These are phyloP conservation scores for Arthrinium phaeospermum DNA, from an alignment of 2,329 filamentous ascomycete species.

Conservation along the genomic window DNA sequence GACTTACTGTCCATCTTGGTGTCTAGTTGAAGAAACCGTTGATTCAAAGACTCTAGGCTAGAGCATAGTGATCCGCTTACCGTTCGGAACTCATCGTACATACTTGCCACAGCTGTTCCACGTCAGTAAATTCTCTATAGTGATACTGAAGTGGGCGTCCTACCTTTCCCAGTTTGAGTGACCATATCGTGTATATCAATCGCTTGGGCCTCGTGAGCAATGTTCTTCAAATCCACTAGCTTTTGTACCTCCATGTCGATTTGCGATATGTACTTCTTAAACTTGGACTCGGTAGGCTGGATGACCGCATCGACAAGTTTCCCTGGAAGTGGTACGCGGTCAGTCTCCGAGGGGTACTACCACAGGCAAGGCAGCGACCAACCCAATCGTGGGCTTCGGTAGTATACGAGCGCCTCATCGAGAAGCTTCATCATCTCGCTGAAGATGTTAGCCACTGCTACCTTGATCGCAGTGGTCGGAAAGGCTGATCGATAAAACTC, in stretches of 20 bases:
- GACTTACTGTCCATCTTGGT: background rate
- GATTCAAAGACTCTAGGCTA: background rate
- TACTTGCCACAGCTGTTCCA: background rate
- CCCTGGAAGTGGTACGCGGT: background rate
- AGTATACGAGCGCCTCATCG: background rate
- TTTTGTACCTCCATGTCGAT: background rate
- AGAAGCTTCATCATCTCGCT: background rate
- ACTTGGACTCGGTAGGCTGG: background rate
- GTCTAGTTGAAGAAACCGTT: background rate
- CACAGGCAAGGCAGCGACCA: too few relatives aligned
- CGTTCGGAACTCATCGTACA: background rate
- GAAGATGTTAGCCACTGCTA: background rate
- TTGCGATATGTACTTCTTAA: background rate
- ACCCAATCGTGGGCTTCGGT: background rate
- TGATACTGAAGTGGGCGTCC: background rate
- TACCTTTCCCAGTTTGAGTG: background rate
- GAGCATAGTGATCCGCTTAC: background rate
- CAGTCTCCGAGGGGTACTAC: background rate
- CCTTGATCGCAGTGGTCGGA: background rate
- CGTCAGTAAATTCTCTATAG: background rate
- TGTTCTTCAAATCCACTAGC: background rate
- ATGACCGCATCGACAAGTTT: background rate
- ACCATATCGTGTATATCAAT: background rate
- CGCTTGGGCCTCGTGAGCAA: background rate
- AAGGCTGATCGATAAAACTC: background rate